Percentiles rank a stretch among this genome's conserved stretches.
Evolutionary conservation across 192 early-diverging fungal species (phyloP).

Genomic region (Bifiguratus adelaidae): DNA sequence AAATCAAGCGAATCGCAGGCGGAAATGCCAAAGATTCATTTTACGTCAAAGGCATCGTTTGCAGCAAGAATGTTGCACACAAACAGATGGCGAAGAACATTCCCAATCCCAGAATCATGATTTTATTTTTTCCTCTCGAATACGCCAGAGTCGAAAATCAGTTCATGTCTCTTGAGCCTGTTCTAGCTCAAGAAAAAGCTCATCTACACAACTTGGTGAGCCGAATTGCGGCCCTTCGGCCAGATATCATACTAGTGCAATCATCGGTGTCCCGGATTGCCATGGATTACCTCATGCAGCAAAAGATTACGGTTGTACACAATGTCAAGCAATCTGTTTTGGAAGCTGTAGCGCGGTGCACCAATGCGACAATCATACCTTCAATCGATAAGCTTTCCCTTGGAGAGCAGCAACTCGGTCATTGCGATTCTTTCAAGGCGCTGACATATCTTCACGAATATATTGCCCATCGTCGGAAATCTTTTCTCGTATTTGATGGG

Average conservation of each 20-base stretch:
- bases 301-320: conserved; percentile 69
- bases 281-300: conserved; percentile 68
- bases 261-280: conserved; percentile 78
- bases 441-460: conserved; percentile 73
- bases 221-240: conserved; percentile 66
- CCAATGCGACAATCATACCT: conserved; percentile 69
- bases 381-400: conserved; percentile 74
- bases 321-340: conserved; percentile 86
- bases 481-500: conserved; percentile 84
- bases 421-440: conserved; percentile 65
- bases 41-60: conserved; percentile 88
- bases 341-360: conserved; percentile 76
- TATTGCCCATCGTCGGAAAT: conserved; percentile 73
- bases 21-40: conserved; percentile 65
- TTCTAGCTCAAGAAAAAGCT: conserved; percentile 75
- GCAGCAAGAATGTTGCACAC: conserved; percentile 86
- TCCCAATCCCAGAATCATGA: conserved; percentile 66
- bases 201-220: conserved; percentile 70
- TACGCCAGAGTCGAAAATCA: conserved; percentile 62
- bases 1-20: conserved; percentile 93
- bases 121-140: conserved; percentile 82
- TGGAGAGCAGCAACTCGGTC: conserved; percentile 59
- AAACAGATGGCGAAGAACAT: conserved; percentile 73
- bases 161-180: conserved; percentile 70
- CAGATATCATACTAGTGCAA: conserved; percentile 73